These are phyloP conservation scores for Tremella yokohamensis DNA, from an alignment of 768 basidiomycete genomes.

Conservation along the genomic window DNA sequence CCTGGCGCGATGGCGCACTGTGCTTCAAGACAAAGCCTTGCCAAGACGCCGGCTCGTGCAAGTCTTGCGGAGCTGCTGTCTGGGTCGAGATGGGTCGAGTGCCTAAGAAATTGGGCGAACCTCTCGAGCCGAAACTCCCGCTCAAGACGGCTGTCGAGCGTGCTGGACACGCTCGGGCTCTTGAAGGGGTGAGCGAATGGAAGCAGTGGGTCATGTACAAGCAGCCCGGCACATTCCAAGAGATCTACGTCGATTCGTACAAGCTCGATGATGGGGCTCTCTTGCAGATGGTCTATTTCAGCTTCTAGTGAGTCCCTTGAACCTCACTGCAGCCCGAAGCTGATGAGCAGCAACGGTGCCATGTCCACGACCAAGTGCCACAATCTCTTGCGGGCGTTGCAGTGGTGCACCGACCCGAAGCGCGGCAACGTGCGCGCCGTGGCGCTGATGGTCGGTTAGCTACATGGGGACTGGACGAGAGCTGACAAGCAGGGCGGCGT, in stretches of 20 bases:
- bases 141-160: slow-evolving; percentile 33
- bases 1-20: slow-evolving; percentile 36
- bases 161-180: slow-evolving; percentile 22
- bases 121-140: slow-evolving; percentile 40
- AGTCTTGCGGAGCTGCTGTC: slow-evolving; percentile 18
- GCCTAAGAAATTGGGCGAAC: slow-evolving; percentile 31
- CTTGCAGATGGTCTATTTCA: slow-evolving; percentile 36
- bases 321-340: background rate
- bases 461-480: background rate
- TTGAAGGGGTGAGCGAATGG: slow-evolving; percentile 38
- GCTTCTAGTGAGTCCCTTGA: slow-evolving; percentile 41
- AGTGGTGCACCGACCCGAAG: slow-evolving; percentile 28
- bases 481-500: slow-evolving; percentile 24
- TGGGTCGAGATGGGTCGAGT: slow-evolving; percentile 46
- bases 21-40: slow-evolving; percentile 33
- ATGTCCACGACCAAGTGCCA: slow-evolving; percentile 42
- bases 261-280: slow-evolving; percentile 13
- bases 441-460: slow-evolving; percentile 34
- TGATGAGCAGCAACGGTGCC: slow-evolving; percentile 41
- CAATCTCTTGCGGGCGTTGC: slow-evolving; percentile 28
- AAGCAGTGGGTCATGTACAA: slow-evolving; percentile 8
- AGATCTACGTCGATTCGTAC: slow-evolving; percentile 12
- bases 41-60: background rate
- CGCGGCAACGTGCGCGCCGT: slow-evolving; percentile 30
- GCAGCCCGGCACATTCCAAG: slow-evolving; percentile 20